Evolutionary conservation across 2,329 filamentous ascomycete genomes (phyloP), one percentile per base, ranked within the genome.

Genomic region (Colletotrichum euphorbiae): DNA sequence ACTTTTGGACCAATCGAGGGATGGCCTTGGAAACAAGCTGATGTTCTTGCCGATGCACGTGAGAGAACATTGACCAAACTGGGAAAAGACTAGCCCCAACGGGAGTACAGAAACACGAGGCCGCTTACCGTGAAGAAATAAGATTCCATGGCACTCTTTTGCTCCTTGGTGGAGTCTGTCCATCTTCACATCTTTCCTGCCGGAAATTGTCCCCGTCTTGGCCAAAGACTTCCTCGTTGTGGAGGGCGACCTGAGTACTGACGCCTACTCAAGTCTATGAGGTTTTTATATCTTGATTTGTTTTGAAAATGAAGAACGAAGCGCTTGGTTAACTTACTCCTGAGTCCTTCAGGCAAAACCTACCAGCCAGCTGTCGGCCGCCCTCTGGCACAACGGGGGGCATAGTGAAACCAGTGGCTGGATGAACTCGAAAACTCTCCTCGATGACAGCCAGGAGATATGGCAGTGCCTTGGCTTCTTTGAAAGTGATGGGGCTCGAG

Each of bases 391-490:
- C 84, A 0, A 80, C 76, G 4, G 85, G 79, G 72, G 82, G 82
- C 13, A 87, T 75, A 4, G 83, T 80, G 13, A 86, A 73, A 3
- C 83, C 84, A 79, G 69, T 63, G 0, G 83, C 81, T 1, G 85
- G 79, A 56, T 85, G 82, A 24, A 88, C 75, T 17, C 86, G 79
- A 8, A 87, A 73, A 0, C 82, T 81, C 70, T 88, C 85, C 60
- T 86, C 85, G 31, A 87, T 81, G 0, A 83, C 80, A 1, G 84
- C 84, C 66, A 87, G 81, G 2, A 87, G 76, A 66, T 85, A 86
- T 0, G 78, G 79, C 62, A 83, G 72, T 3, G 73, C 66, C 62
- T 77, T 74, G 2, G 72, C 69, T 15, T 77, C 71, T 38, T 72
- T 72, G 56, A 76, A 79, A 0, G 71, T 71, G 28, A 75, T 63